phyloP scores from a whole-genome alignment of 305 asterid species.

The Ajuga reptans region DNA sequence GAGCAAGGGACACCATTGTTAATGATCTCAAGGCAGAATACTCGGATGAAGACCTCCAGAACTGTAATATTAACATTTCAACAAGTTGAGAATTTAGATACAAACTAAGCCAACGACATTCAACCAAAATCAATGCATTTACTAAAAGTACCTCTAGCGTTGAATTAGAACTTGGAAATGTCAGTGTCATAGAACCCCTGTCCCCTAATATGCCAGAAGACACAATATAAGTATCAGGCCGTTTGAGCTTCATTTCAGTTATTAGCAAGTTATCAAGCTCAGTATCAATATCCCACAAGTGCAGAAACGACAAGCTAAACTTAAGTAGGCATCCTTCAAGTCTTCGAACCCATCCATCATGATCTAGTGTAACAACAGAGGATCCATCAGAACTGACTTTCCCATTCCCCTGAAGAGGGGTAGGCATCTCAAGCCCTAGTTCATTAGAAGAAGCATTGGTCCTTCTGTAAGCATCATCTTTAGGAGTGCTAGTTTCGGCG shows the following conservation, averaged over 20 bases:
- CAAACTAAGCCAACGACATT: slow-evolving; percentile 15
- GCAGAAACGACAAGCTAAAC: slow-evolving; percentile 85
- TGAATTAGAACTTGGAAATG: slow-evolving; percentile 69
- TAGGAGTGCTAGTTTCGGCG: slow-evolving; percentile 36
- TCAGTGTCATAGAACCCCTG: slow-evolving; percentile 78
- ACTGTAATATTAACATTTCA: slow-evolving; percentile 45
- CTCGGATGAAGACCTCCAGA: slow-evolving; percentile 91
- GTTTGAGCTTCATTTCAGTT: slow-evolving; percentile 73
- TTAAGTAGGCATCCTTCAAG: slow-evolving; percentile 65
- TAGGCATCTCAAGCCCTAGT: slow-evolving; percentile 29
- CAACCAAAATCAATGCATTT: slow-evolving; percentile 19
- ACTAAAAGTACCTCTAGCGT: slow-evolving; percentile 63
- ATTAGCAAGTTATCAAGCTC: slow-evolving; percentile 75
- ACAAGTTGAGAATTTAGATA: slow-evolving; percentile 23
- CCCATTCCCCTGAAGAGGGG: slow-evolving; percentile 29
- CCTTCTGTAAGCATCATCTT: slow-evolving; percentile 30
- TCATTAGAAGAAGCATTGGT: slow-evolving; percentile 32
- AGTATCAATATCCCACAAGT: slow-evolving; percentile 79
- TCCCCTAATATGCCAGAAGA: slow-evolving; percentile 95
- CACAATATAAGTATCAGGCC: slow-evolving; percentile 57
- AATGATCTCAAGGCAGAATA: slow-evolving; percentile 90
- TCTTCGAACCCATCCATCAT: slow-evolving; percentile 41
- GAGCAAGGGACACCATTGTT: slow-evolving; percentile 96
- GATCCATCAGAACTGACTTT: slow-evolving; percentile 30
- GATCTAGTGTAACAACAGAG: slow-evolving; percentile 31